A percentile compares a stretch with the other conserved stretches of the same genome.
Conservation (phyloP, 2,329 filamentous ascomycete species). For the Claviceps arundinis region DNA sequence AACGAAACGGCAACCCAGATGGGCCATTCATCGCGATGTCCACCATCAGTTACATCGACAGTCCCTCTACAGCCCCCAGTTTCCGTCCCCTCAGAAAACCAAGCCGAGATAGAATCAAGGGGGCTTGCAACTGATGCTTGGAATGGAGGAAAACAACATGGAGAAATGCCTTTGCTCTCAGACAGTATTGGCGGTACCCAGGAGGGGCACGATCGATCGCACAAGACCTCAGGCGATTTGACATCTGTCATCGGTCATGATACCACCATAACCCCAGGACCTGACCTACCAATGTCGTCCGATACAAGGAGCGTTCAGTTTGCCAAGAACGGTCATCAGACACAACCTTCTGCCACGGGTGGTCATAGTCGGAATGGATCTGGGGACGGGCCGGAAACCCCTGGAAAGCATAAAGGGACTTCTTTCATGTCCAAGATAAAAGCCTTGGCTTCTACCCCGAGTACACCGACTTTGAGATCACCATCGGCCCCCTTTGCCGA, state of each 20-base stretch:
- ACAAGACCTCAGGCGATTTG: not conserved
- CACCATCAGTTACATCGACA: slow-evolving; percentile 3
- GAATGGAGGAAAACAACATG: slow-evolving; percentile 9
- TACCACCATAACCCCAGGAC: not conserved
- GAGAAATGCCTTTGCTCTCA: slow-evolving; percentile 2
- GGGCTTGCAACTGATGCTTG: slow-evolving; percentile 8
- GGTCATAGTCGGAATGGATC: slow-evolving; percentile 50
- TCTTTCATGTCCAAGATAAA: slow-evolving; percentile 70
- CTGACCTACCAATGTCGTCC: not conserved
- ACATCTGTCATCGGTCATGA: not conserved
- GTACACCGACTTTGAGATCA: slow-evolving; percentile 32
- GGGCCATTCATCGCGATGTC: slow-evolving; percentile 3
- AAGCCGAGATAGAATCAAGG: not conserved
- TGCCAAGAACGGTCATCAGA: slow-evolving; percentile 36
- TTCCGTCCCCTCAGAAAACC: slow-evolving; percentile 1
- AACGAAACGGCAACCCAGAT: slow-evolving; percentile 5
- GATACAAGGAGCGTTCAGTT: slow-evolving; percentile 61
- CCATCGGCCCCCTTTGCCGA: slow-evolving; percentile 19
- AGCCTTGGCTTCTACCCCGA: slow-evolving; percentile 48
- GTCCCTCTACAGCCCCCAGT: slow-evolving; percentile 4
- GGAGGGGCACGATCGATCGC: not conserved
- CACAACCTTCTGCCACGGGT: slow-evolving; percentile 28
- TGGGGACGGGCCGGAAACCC: slow-evolving; percentile 50
- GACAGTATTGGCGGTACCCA: not conserved
- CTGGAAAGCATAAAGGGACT: slow-evolving; percentile 43